These are phyloP conservation scores for Ceratobasidium sp. DNA, from an alignment of 1,284 basidiomycete genomes.

Conservation along the genomic window DNA sequence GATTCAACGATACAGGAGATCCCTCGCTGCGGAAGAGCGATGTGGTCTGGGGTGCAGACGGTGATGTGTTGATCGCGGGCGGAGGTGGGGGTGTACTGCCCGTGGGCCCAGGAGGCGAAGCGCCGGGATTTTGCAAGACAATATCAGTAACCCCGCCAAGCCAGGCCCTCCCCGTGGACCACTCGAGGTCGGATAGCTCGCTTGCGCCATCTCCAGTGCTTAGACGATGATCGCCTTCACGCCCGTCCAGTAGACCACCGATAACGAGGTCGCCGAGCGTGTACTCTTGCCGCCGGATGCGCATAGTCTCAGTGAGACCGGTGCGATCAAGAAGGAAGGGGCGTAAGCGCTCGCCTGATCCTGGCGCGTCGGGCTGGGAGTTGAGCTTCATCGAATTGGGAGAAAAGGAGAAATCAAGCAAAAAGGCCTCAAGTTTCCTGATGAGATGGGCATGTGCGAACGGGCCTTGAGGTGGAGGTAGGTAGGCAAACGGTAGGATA, in stretches of 20 bases:
- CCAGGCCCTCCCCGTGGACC: slow-evolving; percentile 31
- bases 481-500: slow-evolving; percentile 25
- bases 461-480: slow-evolving; percentile 17
- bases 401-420: slow-evolving; percentile 35
- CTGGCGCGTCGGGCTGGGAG: slow-evolving; percentile 3
- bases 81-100: not conserved
- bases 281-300: slow-evolving; percentile 30
- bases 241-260: slow-evolving; percentile 15
- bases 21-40: not conserved
- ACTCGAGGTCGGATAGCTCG: slow-evolving; percentile 20
- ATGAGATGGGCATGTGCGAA: slow-evolving; percentile 34
- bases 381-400: slow-evolving; percentile 21
- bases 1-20: not conserved
- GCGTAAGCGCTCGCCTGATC: slow-evolving; percentile 20
- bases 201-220: slow-evolving; percentile 16
- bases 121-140: slow-evolving; percentile 8
- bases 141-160: slow-evolving; percentile 30
- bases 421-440: slow-evolving; percentile 31
- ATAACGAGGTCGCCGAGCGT: slow-evolving; percentile 29
- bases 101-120: not conserved
- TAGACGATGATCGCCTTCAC: slow-evolving; percentile 4
- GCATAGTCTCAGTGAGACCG: slow-evolving; percentile 30
- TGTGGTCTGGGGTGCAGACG: slow-evolving; percentile 13
- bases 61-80: not conserved
- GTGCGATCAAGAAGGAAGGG: slow-evolving; percentile 26